Conservation (phyloP, 495 filamentous ascomycete species). For the Pyronema domesticum region DNA sequence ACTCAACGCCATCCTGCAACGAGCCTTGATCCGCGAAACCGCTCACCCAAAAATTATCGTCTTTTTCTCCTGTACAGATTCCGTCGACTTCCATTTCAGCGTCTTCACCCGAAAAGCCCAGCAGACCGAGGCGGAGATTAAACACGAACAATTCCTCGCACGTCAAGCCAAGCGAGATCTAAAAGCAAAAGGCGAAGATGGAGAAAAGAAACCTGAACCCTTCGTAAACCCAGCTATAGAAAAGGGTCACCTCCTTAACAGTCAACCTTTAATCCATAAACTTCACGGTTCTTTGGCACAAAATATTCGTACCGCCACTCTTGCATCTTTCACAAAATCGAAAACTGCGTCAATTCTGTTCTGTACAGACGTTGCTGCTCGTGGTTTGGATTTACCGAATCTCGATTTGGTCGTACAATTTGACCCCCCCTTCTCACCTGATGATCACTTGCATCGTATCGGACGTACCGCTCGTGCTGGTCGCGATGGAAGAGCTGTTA, state of each 20-base stretch:
- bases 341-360: conserved; percentile 46
- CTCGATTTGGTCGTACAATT: conserved; percentile 89
- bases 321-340: conserved; percentile 49
- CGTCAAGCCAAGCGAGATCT: neutral
- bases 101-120: conserved; percentile 38
- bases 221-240: neutral
- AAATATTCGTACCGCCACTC: conserved; percentile 63
- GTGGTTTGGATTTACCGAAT: conserved; percentile 83
- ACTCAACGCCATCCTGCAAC: conserved; percentile 62
- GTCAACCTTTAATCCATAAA: conserved; percentile 50
- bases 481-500: conserved; percentile 63
- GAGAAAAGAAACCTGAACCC: neutral
- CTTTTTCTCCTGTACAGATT: conserved; percentile 92
- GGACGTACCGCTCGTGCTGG: conserved; percentile 89
- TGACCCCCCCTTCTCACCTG: conserved; percentile 75
- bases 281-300: conserved; percentile 91
- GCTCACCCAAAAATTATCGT: conserved; percentile 88
- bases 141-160: conserved; percentile 3
- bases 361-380: conserved; percentile 87
- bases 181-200: neutral
- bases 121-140: neutral
- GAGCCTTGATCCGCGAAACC: conserved; percentile 67
- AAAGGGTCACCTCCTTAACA: conserved; percentile 25
- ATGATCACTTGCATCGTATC: conserved; percentile 86
- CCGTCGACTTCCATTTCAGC: conserved; percentile 89